Evolutionary conservation across 2,329 filamentous ascomycete genomes (phyloP).

Genomic region (Tolypocladium endophyticum): DNA sequence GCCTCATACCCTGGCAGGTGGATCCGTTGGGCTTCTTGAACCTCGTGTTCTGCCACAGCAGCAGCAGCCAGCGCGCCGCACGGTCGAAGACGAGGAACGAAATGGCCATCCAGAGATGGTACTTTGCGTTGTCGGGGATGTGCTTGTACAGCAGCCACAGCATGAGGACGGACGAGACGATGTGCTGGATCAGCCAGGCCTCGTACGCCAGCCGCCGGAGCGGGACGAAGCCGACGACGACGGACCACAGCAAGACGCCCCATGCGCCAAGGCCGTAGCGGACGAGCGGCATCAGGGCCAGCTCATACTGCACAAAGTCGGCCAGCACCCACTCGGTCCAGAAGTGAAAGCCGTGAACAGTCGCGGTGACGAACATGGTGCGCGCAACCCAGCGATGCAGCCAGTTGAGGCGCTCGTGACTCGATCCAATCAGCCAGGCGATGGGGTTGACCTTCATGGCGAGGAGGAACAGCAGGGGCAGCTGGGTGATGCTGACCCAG

Average conservation of each 20-base stretch:
- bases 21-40: conserved; percentile 26
- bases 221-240: conserved; percentile 51
- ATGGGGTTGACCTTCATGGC: conserved; percentile 49
- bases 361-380: conserved; percentile 57
- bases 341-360: conserved; percentile 62
- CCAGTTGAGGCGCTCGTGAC: conserved; percentile 64
- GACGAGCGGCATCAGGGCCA: conserved; percentile 52
- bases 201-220: conserved; percentile 59
- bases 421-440: conserved; percentile 50
- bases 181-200: conserved; percentile 58
- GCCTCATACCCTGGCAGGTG: conserved; percentile 34
- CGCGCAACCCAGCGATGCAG: conserved; percentile 62
- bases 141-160: conserved; percentile 55
- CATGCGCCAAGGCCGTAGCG: conserved; percentile 59
- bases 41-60: conserved; percentile 43
- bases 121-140: conserved; percentile 45
- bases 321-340: conserved; percentile 52
- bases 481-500: conserved; percentile 54
- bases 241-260: conserved; percentile 55
- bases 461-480: conserved; percentile 54
- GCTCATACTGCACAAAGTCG: conserved; percentile 46
- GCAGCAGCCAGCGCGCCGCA: conserved; percentile 34
- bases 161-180: conserved; percentile 49
- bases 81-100: conserved; percentile 54
- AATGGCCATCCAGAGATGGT: conserved; percentile 57